These are phyloP conservation scores for Bipolaris victoriae DNA, from an alignment of 2,329 filamentous ascomycete genomes.

Conservation along the genomic window DNA sequence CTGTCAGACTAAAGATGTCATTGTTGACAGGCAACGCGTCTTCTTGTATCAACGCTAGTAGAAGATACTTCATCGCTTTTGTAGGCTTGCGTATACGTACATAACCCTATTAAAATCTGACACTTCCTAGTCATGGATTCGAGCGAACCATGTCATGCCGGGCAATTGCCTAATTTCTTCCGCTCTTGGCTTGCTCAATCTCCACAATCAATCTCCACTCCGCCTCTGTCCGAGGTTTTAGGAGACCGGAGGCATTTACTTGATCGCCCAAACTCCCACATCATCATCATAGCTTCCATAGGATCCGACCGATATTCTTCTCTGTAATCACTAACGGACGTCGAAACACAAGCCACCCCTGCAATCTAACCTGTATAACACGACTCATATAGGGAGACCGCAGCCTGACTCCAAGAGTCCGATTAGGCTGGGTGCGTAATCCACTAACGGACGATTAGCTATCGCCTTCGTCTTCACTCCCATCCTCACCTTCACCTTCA, in stretches of 20 bases:
- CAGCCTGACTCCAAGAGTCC: neutral
- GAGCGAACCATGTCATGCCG: neutral
- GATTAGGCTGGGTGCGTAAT: no score
- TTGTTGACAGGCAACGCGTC: neutral
- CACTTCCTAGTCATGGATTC: neutral
- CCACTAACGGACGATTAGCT: no score
- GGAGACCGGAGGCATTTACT: neutral
- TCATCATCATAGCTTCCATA: neutral
- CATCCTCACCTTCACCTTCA: slow-evolving; percentile 1
- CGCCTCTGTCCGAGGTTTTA: neutral
- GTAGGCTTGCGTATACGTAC: neutral
- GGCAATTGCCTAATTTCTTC: neutral
- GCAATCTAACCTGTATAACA: neutral
- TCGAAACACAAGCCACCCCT: neutral
- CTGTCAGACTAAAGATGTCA: neutral
- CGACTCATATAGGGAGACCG: neutral
- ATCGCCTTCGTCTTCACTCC: neutral
- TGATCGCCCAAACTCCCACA: neutral
- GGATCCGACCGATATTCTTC: neutral
- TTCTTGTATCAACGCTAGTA: no score
- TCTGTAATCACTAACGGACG: neutral
- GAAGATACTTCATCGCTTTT: neutral
- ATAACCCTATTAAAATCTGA: no score
- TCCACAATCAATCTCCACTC: neutral
- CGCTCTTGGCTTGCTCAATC: neutral